Base-by-base conservation (phyloP, 2,329 filamentous ascomycete genomes). In the Colletotrichum sublineola region DNA sequence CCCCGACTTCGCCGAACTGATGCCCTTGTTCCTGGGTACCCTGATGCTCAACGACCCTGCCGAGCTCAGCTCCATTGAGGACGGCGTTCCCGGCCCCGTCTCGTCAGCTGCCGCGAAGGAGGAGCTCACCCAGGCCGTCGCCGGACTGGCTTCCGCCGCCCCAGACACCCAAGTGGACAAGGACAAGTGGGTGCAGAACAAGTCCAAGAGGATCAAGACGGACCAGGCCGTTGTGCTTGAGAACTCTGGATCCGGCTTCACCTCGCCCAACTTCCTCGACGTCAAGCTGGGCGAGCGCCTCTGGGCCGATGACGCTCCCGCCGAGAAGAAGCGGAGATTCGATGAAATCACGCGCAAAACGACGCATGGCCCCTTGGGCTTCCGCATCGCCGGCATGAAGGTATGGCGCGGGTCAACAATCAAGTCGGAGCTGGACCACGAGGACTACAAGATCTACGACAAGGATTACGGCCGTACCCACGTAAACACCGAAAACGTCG, bases 281-380 rank as follows among this genome's bases (percentile, higher is more conserved):
- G 89, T 97, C 75, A 99, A 99, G 84, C 89, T 99, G 29, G 96
- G 96, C 55, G 88, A 91, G 62, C 89, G 94, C 42, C 84, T 99
- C 7, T 98, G 95, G 92, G 96, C 94, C 18, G 94, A 97, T 72
- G 86, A 91, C 74, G 90, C 90, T 33, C 86, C 88, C 0, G 76
- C 80, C 36, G 85, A 90, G 77, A 92, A 92, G 83, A 87, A 88
- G 76, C 78, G 82, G 46, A 86, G 89, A 40, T 91, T 92, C 77
- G 86, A 90, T 75, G 85, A 89, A 78, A 89, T 92, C 70, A 84
- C 85, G 42, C 80, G 82, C 38, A 84, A 86, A 77, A 92, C 90
- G 5, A 92, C 90, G 12, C 90, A 91, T 75, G 85, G 84, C 44
- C 85, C 85, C 33, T 83, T 89, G 44, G 90, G 90, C 7, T 92